These are phyloP conservation scores for Malassezia furfur DNA, from an alignment of 1,284 basidiomycete species.

Conservation along the genomic window DNA sequence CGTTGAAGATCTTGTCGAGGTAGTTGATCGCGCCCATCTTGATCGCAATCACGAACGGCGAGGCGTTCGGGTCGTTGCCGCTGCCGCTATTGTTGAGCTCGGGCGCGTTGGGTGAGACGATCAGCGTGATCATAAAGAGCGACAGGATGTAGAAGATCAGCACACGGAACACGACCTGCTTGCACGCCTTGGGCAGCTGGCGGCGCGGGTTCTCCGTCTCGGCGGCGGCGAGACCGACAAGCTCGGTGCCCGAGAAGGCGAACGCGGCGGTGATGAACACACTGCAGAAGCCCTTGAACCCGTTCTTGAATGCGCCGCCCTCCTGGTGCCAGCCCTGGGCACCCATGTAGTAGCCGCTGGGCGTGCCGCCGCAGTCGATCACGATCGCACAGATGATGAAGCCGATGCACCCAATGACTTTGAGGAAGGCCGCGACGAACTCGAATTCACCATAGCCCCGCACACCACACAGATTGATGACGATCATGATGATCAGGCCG, in stretches of 20 bases:
- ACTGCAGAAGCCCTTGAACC: constrained; percentile 31
- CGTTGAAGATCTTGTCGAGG: constrained; percentile 52
- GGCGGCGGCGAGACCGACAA: constrained; percentile 63
- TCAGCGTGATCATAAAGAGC: constrained; percentile 57
- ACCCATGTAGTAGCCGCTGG: constrained; percentile 23
- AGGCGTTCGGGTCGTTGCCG: constrained; percentile 48
- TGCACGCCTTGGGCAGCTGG: constrained; percentile 51
- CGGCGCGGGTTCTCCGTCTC: constrained; percentile 52
- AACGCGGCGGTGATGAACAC: constrained; percentile 31
- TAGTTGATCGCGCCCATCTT: constrained; percentile 49
- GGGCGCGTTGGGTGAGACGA: constrained; percentile 44
- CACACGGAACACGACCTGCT: constrained; percentile 50
- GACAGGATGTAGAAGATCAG: constrained; percentile 52
- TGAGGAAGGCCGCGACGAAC: constrained; percentile 35
- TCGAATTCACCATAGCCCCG: constrained; percentile 45
- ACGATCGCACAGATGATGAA: constrained; percentile 45
- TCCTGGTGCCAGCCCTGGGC: constrained; percentile 36
- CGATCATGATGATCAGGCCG: constrained; percentile 29
- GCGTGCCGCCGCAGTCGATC: constrained; percentile 40
- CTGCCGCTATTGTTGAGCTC: constrained; percentile 23
- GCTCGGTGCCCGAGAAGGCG: constrained; percentile 31
- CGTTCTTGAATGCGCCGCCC: constrained; percentile 34
- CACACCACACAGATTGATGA: constrained; percentile 45
- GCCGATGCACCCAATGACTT: constrained; percentile 40
- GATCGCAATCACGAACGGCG: constrained; percentile 54